Evolutionary conservation across 495 filamentous ascomycete species (phyloP).

Genomic region (Xylaria nigripes): DNA sequence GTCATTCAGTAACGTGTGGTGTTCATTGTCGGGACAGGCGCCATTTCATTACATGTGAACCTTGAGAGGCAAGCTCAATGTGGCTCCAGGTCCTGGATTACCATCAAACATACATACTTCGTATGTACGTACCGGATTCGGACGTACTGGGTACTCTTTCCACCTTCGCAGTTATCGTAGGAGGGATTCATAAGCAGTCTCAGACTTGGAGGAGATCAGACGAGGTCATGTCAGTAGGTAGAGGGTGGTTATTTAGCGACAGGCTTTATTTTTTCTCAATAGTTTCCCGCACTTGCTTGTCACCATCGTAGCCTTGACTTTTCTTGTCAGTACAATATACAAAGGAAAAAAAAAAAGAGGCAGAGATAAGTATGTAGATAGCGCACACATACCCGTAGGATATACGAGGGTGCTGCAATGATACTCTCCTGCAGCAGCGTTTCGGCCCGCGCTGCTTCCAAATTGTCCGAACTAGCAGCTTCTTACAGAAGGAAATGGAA

Average conservation of each 20-base stretch:
- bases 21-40: not conserved
- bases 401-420: not conserved
- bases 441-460: conserved; percentile 5
- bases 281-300: not conserved
- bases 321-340: not conserved
- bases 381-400: not conserved
- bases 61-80: not conserved
- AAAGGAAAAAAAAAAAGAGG: too few species aligned
- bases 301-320: not conserved
- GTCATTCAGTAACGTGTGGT: too few species aligned
- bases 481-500: not conserved
- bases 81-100: not conserved
- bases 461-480: not conserved
- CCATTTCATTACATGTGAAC: not conserved
- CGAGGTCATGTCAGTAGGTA: not conserved
- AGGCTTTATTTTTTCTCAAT: not conserved
- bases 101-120: not conserved
- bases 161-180: not conserved
- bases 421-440: conserved; percentile 7
- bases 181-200: not conserved
- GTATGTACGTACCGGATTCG: too few species aligned
- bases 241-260: too few species aligned
- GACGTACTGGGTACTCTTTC: not conserved
- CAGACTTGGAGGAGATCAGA: not conserved
- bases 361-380: too few species aligned